Evolutionary conservation across 139 green algal species (phyloP).

Genomic region (Chlorella ohadii): DNA sequence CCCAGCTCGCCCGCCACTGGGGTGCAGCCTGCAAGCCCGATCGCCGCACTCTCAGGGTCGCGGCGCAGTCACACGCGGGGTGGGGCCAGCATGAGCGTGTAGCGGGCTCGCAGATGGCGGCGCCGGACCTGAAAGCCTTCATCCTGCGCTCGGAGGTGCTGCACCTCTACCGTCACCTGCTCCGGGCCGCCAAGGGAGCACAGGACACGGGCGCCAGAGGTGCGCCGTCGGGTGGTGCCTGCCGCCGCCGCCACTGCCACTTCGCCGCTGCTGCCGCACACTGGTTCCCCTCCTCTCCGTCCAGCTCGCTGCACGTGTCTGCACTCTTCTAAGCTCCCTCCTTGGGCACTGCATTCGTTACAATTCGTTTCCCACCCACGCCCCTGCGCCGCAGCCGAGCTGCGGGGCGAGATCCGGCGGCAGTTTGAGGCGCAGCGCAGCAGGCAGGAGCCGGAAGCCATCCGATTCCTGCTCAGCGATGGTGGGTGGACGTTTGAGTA

Average conservation of each 20-base stretch:
- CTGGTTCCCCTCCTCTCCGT: too few relatives aligned
- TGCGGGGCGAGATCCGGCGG: slow-evolving; percentile 19
- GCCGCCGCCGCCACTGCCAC: too few relatives aligned
- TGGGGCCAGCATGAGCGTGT: too few relatives aligned
- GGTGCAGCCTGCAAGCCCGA: background rate
- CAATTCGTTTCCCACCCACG: background rate
- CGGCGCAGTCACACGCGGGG: too few relatives aligned
- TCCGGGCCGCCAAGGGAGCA: background rate
- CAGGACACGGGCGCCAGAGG: background rate
- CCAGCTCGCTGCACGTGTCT: too few relatives aligned
- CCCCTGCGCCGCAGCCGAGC: background rate
- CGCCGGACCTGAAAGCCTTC: slow-evolving; percentile 11
- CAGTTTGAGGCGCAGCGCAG: slow-evolving; percentile 15
- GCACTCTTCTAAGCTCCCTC: too few relatives aligned
- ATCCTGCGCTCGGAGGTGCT: slow-evolving; percentile 25
- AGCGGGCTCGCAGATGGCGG: background rate
- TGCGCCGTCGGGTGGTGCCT: background rate
- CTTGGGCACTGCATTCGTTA: too few relatives aligned
- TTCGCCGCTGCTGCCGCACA: background rate
- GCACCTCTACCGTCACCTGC: slow-evolving; percentile 8
- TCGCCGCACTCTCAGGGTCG: too few relatives aligned
- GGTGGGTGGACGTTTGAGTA: background rate
- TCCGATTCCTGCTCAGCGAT: slow-evolving; percentile 17
- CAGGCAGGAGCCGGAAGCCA: background rate
- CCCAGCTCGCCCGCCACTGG: too few relatives aligned